Percentiles rank a stretch among this genome's conserved stretches.
Conservation (phyloP, 2,329 filamentous ascomycete species). For the Ascomycota sp. region DNA sequence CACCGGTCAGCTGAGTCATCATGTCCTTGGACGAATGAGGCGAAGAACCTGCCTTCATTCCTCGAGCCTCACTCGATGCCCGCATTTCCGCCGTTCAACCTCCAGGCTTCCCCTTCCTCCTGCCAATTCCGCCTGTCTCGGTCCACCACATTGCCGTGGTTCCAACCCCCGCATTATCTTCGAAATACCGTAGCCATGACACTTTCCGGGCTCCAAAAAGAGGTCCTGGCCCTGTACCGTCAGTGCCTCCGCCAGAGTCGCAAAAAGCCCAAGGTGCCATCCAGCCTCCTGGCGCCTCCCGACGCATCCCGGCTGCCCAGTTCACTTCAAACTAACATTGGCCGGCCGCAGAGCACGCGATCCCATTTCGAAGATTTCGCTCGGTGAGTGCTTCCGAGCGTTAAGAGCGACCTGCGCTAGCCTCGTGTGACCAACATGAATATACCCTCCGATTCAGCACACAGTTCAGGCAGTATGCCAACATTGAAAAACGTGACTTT, state of each 20-base stretch:
- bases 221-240: constrained; percentile 73
- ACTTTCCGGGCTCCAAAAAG: constrained; percentile 74
- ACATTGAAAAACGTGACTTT: constrained; percentile 68
- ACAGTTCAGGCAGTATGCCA: constrained; percentile 55
- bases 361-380: constrained; percentile 43
- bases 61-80: too few relatives aligned
- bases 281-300: too few relatives aligned
- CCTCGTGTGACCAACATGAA: neutral
- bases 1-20: too few relatives aligned
- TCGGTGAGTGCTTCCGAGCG: constrained; percentile 29
- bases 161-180: neutral
- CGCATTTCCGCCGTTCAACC: too few relatives aligned
- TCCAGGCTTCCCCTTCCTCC: neutral
- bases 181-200: constrained; percentile 7
- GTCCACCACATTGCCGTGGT: too few relatives aligned
- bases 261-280: constrained; percentile 52
- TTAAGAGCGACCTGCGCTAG: too few relatives aligned
- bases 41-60: too few relatives aligned
- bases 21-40: too few relatives aligned
- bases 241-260: constrained; percentile 64
- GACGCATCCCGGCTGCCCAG: too few relatives aligned
- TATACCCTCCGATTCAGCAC: constrained; percentile 4
- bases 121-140: neutral
- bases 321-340: too few relatives aligned
- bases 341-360: constrained; percentile 27